These are phyloP conservation scores for Oenanthe sinensis DNA, from an alignment of 129 eudicot species.

Conservation along the genomic window DNA sequence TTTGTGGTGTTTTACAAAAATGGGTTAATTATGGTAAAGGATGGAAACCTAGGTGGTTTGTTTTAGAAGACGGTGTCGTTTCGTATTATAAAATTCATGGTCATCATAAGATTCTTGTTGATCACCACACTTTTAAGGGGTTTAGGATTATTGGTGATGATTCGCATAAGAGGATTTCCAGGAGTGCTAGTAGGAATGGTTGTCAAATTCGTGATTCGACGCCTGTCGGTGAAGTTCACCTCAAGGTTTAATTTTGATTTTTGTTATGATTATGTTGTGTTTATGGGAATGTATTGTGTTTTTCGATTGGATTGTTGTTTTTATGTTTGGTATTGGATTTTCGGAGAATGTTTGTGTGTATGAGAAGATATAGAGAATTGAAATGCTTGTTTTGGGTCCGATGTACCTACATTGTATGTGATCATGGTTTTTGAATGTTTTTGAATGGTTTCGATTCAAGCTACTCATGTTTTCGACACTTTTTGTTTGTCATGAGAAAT, in stretches of 20 bases:
- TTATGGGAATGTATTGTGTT: background rate
- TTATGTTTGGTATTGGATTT: background rate
- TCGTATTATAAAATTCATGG: slow-evolving; percentile 88
- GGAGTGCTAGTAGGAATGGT: background rate
- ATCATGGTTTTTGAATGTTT: background rate
- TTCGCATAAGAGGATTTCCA: slow-evolving; percentile 42
- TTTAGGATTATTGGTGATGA: slow-evolving; percentile 79
- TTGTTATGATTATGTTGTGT: background rate
- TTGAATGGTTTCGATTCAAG: too few relatives aligned
- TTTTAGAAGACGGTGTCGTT: slow-evolving; percentile 78
- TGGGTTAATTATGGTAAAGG: slow-evolving; percentile 98
- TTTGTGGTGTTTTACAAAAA: slow-evolving; percentile 62
- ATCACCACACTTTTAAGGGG: slow-evolving; percentile 55
- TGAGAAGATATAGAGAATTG: too few relatives aligned
- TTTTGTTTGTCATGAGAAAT: background rate
- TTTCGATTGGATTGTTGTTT: background rate
- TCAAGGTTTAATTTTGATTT: slow-evolving; percentile 37
- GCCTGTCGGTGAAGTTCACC: slow-evolving; percentile 93
- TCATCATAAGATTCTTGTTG: slow-evolving; percentile 54
- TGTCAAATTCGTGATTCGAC: slow-evolving; percentile 25
- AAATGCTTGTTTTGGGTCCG: background rate
- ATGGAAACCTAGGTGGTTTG: slow-evolving; percentile 93
- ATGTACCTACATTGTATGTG: background rate
- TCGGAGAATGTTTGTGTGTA: too few relatives aligned
- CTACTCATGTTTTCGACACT: background rate